phyloP scores from a whole-genome alignment of 768 basidiomycete species.

The Tricholoma sp. region DNA sequence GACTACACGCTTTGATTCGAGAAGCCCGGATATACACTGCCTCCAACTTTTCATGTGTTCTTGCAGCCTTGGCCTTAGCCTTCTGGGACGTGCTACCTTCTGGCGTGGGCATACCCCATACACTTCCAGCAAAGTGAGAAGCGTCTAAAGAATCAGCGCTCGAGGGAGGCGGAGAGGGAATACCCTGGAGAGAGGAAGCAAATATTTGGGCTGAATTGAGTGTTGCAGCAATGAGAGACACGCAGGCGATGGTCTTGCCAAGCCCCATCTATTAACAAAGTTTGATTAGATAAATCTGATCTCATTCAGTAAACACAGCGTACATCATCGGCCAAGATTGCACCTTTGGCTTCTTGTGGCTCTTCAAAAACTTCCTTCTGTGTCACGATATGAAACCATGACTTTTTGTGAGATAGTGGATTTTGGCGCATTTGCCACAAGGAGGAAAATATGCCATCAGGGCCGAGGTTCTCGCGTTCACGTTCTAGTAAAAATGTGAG shows the following conservation, averaged over 20 bases:
- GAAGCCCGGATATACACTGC: conserved; percentile 64
- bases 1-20: conserved; percentile 76
- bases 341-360: conserved; percentile 74
- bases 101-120: conserved; percentile 78
- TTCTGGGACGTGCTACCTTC: conserved; percentile 36
- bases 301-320: conserved; percentile 22
- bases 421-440: conserved; percentile 63
- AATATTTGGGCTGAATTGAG: conserved; percentile 64
- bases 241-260: conserved; percentile 94
- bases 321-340: conserved; percentile 97
- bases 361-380: conserved; percentile 64
- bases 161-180: conserved; percentile 32
- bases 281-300: conserved; percentile 2
- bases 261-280: conserved; percentile 77
- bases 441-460: conserved; percentile 61
- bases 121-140: conserved; percentile 69
- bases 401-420: conserved; percentile 36
- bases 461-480: conserved; percentile 56
- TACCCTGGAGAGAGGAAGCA: conserved; percentile 48
- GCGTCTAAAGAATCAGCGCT: conserved; percentile 29
- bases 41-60: conserved; percentile 65
- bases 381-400: conserved; percentile 84
- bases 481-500: conserved; percentile 92
- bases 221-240: conserved; percentile 89
- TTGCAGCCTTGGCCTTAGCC: conserved; percentile 61